A percentile compares a stretch with the other conserved stretches of the same genome.
phyloP scores from a whole-genome alignment of 331 rosid genomes.

The Pyrus hybrid region DNA sequence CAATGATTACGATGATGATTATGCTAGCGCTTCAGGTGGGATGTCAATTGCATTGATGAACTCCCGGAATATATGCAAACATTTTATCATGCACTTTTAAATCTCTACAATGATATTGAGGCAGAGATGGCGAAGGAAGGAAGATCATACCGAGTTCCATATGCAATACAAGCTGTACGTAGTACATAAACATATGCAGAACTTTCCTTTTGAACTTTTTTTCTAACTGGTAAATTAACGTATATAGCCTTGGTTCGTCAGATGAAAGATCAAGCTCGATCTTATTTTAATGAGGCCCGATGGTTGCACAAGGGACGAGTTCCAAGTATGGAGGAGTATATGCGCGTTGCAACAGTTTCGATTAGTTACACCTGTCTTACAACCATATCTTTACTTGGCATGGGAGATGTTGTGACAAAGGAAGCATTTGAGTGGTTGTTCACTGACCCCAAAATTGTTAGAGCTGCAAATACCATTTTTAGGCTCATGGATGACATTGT shows the following conservation, averaged over 20 bases:
- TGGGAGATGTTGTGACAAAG: conserved; percentile 6
- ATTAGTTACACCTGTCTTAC: neutral
- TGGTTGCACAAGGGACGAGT: no score
- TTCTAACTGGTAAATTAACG: neutral
- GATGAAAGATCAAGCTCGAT: conserved; percentile 19
- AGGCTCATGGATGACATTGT: conserved; percentile 29
- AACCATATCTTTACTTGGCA: neutral
- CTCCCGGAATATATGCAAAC: conserved; percentile 24
- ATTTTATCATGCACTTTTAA: conserved; percentile 11
- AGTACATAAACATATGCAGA: neutral
- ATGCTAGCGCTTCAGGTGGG: conserved; percentile 17
- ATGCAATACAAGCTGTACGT: conserved; percentile 20
- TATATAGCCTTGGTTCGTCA: neutral
- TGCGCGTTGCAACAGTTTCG: no score
- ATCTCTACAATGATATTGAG: conserved; percentile 16
- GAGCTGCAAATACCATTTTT: conserved; percentile 10
- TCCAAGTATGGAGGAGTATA: no score
- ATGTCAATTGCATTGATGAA: neutral
- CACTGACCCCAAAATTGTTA: conserved; percentile 16
- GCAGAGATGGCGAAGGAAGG: conserved; percentile 12
- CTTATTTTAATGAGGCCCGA: no score
- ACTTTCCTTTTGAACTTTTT: neutral
- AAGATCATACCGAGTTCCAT: neutral
- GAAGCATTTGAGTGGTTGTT: conserved; percentile 14
- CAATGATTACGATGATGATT: neutral